Evolutionary conservation across 2,329 filamentous ascomycete species (phyloP).

Genomic region (Hypocrella siamensis): DNA sequence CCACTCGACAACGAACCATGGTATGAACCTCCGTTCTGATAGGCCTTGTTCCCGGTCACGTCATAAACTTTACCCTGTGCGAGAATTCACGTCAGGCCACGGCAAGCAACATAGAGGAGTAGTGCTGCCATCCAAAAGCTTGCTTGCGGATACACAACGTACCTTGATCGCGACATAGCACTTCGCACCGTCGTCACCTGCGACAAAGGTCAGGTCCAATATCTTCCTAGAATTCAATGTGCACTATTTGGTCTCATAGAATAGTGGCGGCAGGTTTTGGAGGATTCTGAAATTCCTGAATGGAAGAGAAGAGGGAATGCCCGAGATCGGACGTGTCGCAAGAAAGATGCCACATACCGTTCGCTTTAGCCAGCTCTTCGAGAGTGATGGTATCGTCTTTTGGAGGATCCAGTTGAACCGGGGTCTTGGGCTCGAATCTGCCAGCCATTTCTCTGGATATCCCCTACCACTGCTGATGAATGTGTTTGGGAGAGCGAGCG

Average conservation of each 20-base stretch:
- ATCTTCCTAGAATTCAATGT: no score
- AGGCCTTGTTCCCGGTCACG: conserved; percentile 77
- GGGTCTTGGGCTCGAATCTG: conserved; percentile 64
- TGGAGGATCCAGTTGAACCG: conserved; percentile 63
- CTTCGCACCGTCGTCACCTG: conserved; percentile 49
- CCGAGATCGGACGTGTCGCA: neutral
- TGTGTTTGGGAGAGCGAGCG: neutral
- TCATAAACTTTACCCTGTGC: conserved; percentile 80
- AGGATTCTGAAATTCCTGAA: neutral
- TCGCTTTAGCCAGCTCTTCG: conserved; percentile 64
- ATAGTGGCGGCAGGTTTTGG: neutral
- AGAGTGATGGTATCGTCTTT: conserved; percentile 76
- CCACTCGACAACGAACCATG: conserved; percentile 52
- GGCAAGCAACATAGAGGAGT: neutral
- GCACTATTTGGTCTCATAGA: no score
- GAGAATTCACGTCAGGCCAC: neutral
- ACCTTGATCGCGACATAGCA: conserved; percentile 59
- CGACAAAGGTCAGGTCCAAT: no score
- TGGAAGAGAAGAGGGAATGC: neutral
- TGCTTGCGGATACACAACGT: conserved; percentile 6
- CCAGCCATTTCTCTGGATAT: conserved; percentile 28
- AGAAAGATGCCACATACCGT: conserved; percentile 44
- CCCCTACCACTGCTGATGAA: neutral
- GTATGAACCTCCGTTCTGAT: conserved; percentile 70
- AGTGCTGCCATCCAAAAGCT: no score